Evolutionary conservation across 2,329 filamentous ascomycete genomes (phyloP), one percentile per base, ranked within the genome.

Genomic region (Fusarium cyanostomum): DNA sequence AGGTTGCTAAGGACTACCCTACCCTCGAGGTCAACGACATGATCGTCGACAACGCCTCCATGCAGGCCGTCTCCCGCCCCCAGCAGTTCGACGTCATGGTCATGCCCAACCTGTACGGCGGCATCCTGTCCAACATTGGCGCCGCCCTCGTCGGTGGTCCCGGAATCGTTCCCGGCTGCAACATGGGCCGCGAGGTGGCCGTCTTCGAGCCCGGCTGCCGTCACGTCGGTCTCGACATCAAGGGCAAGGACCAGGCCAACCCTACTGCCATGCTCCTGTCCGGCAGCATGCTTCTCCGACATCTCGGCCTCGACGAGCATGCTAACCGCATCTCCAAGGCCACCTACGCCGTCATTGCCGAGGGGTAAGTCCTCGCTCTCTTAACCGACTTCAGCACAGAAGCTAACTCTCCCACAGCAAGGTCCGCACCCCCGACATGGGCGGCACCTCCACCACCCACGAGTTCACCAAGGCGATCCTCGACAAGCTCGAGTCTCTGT

Each of bases 21-120:
- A 96, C 92, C 64, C 86, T 99, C 72, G 92, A 97, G 85, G 90
- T 90, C 77, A 96, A 96, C 85, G 95, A 99, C 83, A 97, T 99
- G 94, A 99, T 99, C 80, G 95, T 99, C 81, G 95, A 99, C 84
- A 99, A 99, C 81, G 95, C 95, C 75, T 96, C 92, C 75, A 99
- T 99, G 95, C 95, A 99, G 85, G 96, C 93, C 77, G 95, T 99
- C 71, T 94, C 92, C 70, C 87, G 88, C 70, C 95, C 95, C 64
- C 95, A 98, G 83, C 95, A 99, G 82, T 99, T 99, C 78, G 95
- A 99, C 79, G 95, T 99, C 73, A 92, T 99, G 90, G 95, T 99
- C 79, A 98, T 98, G 94, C 95, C 95, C 75, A 99, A 99, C 86
- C 84, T 98, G 76, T 98, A 98, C 87, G 94, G 94, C 80, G 94